Evolutionary conservation across 257 asterid species (phyloP), one percentile per base, ranked within the genome.

Genomic region (Apocynum venetum): DNA sequence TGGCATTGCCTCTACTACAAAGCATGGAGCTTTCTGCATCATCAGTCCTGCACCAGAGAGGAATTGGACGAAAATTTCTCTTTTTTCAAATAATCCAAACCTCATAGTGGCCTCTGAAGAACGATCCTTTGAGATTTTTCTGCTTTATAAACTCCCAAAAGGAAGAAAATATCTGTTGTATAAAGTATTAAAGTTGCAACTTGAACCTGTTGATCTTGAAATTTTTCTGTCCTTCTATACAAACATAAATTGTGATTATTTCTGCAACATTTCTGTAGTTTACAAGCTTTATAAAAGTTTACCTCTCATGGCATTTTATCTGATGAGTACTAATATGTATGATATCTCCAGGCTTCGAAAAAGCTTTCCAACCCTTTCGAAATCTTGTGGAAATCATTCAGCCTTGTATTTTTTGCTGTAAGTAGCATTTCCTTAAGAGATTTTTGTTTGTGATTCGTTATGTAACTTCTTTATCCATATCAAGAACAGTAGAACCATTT

Each of bases 361-460:
- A 73, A 76, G 76, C 92, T 96, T 76, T 86, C 97, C 1, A 94
- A 88, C 85, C 99, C 99, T 71, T 86, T 96, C 38, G 97, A 93
- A 84, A 84, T 96, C 63, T 72, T 96, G 81, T 91, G 97, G 97
- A 84, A 93, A 84, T 96, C 99, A 36, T 96, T 96, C 89, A 91
- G 97, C 89, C 97, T 96, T 48, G 91, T 96, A 68, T 96, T 96
- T 80, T 93, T 96, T 43, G 98, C 99, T 59, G 99, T 93, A 89
- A 91, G 97, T 80, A 74, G 71, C 80, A 79, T 82, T 67, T 49
- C 71, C 71, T 60, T 6, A 20, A 53, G 19, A 0, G 20, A 10
- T 41, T 51, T 4, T 47, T 63, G 31, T 36, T 52, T 13, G n/a
- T 59, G 19, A 13, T 44, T 19, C 46, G 14, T 56, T 36, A 15